phyloP scores from a whole-genome alignment of 1,284 basidiomycete species.

The Irpex sp. region DNA sequence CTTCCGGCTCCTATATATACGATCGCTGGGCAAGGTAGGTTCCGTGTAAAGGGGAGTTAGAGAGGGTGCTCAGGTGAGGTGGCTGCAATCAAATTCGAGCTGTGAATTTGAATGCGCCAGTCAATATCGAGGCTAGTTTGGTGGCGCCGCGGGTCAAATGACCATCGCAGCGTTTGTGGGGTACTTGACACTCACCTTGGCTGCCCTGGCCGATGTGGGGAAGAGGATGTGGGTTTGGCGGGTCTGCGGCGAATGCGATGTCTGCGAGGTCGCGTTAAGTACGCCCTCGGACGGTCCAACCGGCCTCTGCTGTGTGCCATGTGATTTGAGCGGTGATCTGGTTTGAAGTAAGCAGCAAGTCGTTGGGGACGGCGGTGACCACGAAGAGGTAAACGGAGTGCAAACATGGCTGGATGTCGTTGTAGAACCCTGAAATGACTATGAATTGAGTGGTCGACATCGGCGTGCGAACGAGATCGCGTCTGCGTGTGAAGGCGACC shows the following conservation, averaged over 20 bases:
- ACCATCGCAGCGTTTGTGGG: background rate
- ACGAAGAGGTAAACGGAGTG: background rate
- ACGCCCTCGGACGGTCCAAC: background rate
- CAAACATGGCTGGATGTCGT: background rate
- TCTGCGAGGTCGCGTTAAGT: background rate
- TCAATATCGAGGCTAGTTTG: constrained; percentile 11
- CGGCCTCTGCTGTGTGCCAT: background rate
- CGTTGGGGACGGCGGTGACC: background rate
- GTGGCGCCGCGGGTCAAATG: background rate
- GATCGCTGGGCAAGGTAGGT: constrained; percentile 2
- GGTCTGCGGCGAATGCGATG: background rate
- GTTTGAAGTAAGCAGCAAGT: background rate
- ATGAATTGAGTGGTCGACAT: background rate
- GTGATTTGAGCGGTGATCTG: background rate
- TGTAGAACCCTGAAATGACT: too few species aligned
- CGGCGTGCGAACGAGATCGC: background rate
- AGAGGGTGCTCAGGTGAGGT: constrained; percentile 1
- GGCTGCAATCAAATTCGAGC: constrained; percentile 2
- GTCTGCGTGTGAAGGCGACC: background rate
- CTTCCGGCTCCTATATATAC: background rate
- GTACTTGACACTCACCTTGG: background rate
- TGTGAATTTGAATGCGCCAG: constrained; percentile 5
- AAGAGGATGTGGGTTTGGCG: background rate
- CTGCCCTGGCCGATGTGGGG: background rate
- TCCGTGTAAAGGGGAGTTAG: constrained; percentile 6